Base-by-base conservation (phyloP, 1,284 basidiomycete species). In the Cutaneotrichosporon cavernicola region DNA sequence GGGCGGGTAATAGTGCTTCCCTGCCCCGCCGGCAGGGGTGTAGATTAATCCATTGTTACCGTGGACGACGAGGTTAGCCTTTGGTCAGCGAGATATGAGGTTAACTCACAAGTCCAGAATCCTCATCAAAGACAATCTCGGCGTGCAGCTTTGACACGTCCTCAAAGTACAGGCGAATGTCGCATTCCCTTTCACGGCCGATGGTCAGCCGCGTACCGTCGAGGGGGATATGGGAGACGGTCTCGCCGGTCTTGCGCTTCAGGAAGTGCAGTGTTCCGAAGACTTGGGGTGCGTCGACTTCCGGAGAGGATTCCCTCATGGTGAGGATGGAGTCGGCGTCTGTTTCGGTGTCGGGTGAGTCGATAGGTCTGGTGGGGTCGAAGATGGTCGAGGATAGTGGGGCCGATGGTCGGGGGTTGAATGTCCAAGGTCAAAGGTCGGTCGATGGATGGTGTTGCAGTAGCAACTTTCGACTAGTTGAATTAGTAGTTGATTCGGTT, bases 141-240 rank as follows among this genome's bases (percentile, higher is more conserved):
- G 72, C 75, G 57, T 81, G 80, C 2, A 76, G 63, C 47, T 77
- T 75, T 4, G 79, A 80, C 10, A 81, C 75, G 56, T 80, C 78
- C 4, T 71, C 69, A 22, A 72, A 74, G 66, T 81, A 79, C 31
- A 81, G 66, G 16, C 80, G 73, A 22, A 80, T 69, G 69, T 80
- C 78, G 49, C 73, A 75, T 22, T 74, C 70, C 26, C 68, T 70
- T 50, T 77, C 79, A 34, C 78, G 65, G 8, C 78, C 78, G 38
- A 80, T 66, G 1, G 73, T 79, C n/a, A 79, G 62, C 21, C 69
- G 66, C 49, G 72, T 68, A 2, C 70, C 63, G 57, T 78, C 74
- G 26, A 80, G 68, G 1, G 76, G 73, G 56, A 70, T 77, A 14
- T 57, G 65, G 18, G 72, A 71, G 10, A 73, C 56, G 51, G 70